These are phyloP conservation scores for Elongisporangium anandrum DNA, from an alignment of 352 stramenopile genomes.

Conservation along the genomic window DNA sequence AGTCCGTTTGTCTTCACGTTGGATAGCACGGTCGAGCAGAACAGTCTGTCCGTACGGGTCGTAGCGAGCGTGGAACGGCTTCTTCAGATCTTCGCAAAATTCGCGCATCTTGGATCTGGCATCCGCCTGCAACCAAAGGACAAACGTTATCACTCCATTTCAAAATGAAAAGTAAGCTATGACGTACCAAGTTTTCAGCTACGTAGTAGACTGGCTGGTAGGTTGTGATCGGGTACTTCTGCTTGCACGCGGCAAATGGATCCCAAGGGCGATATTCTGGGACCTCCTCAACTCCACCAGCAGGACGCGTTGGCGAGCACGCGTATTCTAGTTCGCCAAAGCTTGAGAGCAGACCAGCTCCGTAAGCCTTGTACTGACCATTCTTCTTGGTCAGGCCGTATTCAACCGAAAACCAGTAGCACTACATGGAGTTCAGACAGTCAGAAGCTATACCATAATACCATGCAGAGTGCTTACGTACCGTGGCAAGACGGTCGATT, in stretches of 20 bases:
- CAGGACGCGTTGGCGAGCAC: slow-evolving; percentile 66
- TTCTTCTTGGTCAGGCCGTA: slow-evolving; percentile 94
- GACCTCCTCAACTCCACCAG: slow-evolving; percentile 43
- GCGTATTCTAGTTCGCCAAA: slow-evolving; percentile 98
- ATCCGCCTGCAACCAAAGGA: slow-evolving; percentile 49
- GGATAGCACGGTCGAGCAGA: slow-evolving; percentile 66
- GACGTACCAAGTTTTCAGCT: slow-evolving; percentile 87
- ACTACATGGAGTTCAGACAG: slow-evolving; percentile 26
- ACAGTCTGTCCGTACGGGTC: slow-evolving; percentile 91
- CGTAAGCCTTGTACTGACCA: slow-evolving; percentile 94
- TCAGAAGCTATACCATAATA: not conserved
- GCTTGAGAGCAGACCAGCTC: slow-evolving; percentile 93
- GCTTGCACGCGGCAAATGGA: slow-evolving; percentile 88
- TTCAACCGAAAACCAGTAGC: slow-evolving; percentile 99
- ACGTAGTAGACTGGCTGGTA: slow-evolving; percentile 98
- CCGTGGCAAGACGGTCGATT: slow-evolving; percentile 90
- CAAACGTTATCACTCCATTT: not conserved
- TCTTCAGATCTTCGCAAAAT: slow-evolving; percentile 93
- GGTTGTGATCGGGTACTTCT: slow-evolving; percentile 97
- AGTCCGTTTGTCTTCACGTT: slow-evolving; percentile 52
- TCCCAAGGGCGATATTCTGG: slow-evolving; percentile 94
- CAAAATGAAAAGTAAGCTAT: not conserved
- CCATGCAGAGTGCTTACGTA: slow-evolving; percentile 12
- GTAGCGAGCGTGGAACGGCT: slow-evolving; percentile 95
- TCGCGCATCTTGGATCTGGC: slow-evolving; percentile 93